Conservation (phyloP, 805 yeast species). For the Lipomyces mesembrius region DNA sequence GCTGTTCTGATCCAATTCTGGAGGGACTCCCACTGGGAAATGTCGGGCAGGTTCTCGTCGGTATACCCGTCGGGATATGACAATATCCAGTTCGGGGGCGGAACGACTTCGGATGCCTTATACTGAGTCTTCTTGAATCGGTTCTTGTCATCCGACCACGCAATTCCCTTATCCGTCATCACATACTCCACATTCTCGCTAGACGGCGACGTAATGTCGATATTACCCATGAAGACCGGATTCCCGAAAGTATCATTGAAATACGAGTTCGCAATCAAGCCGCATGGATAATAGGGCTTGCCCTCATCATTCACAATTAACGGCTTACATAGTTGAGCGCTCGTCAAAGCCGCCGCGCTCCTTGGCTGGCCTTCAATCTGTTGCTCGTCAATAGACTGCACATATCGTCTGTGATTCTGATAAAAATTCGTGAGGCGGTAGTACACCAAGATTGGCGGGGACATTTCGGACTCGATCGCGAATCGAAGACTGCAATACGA, state of each 20-base stretch:
- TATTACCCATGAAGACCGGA: slow-evolving; percentile 48
- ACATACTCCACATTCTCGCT: slow-evolving; percentile 44
- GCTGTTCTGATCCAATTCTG: slow-evolving; percentile 99
- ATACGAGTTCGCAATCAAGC: slow-evolving; percentile 87
- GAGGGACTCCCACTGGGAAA: slow-evolving; percentile 76
- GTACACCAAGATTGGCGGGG: slow-evolving; percentile 74
- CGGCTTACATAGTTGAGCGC: slow-evolving; percentile 65
- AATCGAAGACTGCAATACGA: slow-evolving; percentile 69
- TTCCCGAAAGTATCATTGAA: slow-evolving; percentile 80
- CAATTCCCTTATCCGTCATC: slow-evolving; percentile 65
- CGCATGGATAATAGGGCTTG: slow-evolving; percentile 86
- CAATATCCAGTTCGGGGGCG: slow-evolving; percentile 91
- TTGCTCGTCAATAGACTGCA: slow-evolving; percentile 75
- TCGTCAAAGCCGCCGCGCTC: slow-evolving; percentile 53
- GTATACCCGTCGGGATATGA: slow-evolving; percentile 87
- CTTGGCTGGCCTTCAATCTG: slow-evolving; percentile 83
- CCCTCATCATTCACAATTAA: slow-evolving; percentile 58
- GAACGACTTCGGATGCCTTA: slow-evolving; percentile 70
- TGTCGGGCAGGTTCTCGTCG: slow-evolving; percentile 75
- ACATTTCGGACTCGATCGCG: slow-evolving; percentile 69
- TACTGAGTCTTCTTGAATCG: slow-evolving; percentile 77
- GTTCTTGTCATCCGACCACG: slow-evolving; percentile 81
- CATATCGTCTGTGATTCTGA: slow-evolving; percentile 95
- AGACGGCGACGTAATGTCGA: slow-evolving; percentile 44
- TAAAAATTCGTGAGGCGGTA: slow-evolving; percentile 87